A percentile compares a stretch with the other conserved stretches of the same genome.
phyloP scores from a whole-genome alignment of 2,329 filamentous ascomycete species.

The Biscogniauxia sp. region DNA sequence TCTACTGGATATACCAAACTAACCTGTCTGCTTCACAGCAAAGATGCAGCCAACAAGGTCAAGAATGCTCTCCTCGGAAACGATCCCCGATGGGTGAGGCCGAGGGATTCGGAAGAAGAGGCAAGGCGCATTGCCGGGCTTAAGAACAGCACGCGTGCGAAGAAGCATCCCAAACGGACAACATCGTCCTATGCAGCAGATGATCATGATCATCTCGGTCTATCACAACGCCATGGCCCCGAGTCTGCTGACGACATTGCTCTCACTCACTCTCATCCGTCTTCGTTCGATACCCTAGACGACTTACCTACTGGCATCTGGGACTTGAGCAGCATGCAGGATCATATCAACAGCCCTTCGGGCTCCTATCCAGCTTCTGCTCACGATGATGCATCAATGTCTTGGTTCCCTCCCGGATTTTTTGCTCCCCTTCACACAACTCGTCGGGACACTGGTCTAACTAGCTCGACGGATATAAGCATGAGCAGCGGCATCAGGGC shows the following conservation, averaged over 20 bases:
- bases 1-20: slow-evolving; percentile 11
- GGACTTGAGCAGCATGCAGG: slow-evolving; percentile 3
- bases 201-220: slow-evolving; percentile 23
- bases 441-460: slow-evolving; percentile 27
- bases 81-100: slow-evolving; percentile 57
- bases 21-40: slow-evolving; percentile 33
- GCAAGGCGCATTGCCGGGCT: slow-evolving; percentile 43
- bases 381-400: neutral
- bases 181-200: slow-evolving; percentile 25
- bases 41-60: slow-evolving; percentile 59
- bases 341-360: slow-evolving; percentile 3
- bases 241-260: slow-evolving; percentile 23
- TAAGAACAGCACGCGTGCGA: slow-evolving; percentile 35
- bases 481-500: slow-evolving; percentile 22
- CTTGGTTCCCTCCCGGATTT: slow-evolving; percentile 5
- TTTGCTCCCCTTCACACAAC: slow-evolving; percentile 7
- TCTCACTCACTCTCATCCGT: slow-evolving; percentile 21
- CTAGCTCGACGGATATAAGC: slow-evolving; percentile 29
- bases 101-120: slow-evolving; percentile 51
- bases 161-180: slow-evolving; percentile 23
- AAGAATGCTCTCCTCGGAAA: slow-evolving; percentile 56
- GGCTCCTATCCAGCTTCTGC: neutral
- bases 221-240: slow-evolving; percentile 21
- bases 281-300: slow-evolving; percentile 21
- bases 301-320: slow-evolving; percentile 1